Evolutionary conservation across 208 protist species (phyloP), one percentile per base, ranked within the genome.

Genomic region (Crithidia mellificae): DNA sequence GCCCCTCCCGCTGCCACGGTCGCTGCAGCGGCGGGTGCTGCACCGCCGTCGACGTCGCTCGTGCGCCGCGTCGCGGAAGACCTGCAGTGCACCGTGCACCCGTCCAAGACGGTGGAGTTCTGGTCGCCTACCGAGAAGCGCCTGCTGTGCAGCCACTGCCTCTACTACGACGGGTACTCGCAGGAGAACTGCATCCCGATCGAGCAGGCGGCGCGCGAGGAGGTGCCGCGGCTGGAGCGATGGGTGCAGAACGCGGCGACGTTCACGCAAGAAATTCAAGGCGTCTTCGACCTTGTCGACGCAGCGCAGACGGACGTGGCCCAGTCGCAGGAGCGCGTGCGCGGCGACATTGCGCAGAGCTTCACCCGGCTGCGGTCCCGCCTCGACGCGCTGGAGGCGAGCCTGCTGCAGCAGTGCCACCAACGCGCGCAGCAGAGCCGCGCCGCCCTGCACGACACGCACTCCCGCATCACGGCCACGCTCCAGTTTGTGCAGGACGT

Each of bases 91-190:
- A 46, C 68, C 4, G 68, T 77, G 57, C 85, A 91, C 68, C 73
- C 80, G 17, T 51, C 54, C 15, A 92, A 89, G 72, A 65, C 77
- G 55, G 80, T 92, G 27, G 86, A 92, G 77, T 92, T 92, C 72
- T 92, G 86, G 86, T 92, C 74, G 27, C 73, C 83, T 4, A 65
- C 47, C 20, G 86, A 89, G 64, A 89, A 89, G 72, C 68, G 72
- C 0, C 74, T 92, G 6, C 75, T 92, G 47, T 92, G 86, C 63
- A 92, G 86, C 49, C 81, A 85, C 61, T 92, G 86, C 58, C 83
- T 92, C 20, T 92, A 87, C 80, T 87, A 87, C 57, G 81, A 88
- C 59, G 83, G 83, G 22, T 92, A 92, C 78, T 80, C 68, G 36
- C 75, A 74, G 22, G 70, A 85, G 36, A 89, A 81, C 64, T 92